Evolutionary conservation across 2,329 filamentous ascomycete genomes (phyloP).

Genomic region (Colletotrichum abscissum): DNA sequence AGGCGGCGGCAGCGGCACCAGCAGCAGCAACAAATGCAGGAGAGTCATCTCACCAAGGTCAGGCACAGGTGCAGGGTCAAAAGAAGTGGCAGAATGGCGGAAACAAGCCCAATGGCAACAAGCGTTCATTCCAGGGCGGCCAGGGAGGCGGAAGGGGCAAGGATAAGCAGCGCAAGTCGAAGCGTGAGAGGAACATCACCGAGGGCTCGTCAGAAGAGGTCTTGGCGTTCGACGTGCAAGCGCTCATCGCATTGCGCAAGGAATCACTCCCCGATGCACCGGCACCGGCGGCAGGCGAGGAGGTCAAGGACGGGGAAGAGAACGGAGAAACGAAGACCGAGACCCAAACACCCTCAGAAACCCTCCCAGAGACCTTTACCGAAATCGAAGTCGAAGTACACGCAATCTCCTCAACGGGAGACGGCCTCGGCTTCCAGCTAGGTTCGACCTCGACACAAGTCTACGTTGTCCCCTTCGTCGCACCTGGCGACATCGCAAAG

Average conservation of each 20-base stretch:
- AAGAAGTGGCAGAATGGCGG: constrained; percentile 24
- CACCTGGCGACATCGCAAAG: constrained; percentile 84
- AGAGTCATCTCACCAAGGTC: constrained; percentile 25
- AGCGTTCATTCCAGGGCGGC: constrained; percentile 34
- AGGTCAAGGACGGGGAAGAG: constrained; percentile 40
- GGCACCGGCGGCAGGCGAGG: constrained; percentile 39
- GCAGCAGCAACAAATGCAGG: background rate
- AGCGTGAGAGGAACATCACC: constrained; percentile 69
- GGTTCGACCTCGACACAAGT: constrained; percentile 71
- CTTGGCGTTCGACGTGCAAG: constrained; percentile 70
- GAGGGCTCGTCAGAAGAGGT: constrained; percentile 76
- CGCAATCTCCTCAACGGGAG: constrained; percentile 89
- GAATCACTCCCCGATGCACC: constrained; percentile 39
- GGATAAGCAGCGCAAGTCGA: constrained; percentile 61
- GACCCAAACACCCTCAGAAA: background rate
- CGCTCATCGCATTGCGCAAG: constrained; percentile 59
- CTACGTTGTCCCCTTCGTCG: constrained; percentile 88
- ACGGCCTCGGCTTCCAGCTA: constrained; percentile 82
- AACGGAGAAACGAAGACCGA: constrained; percentile 14
- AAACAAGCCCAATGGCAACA: constrained; percentile 31
- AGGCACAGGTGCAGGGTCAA: background rate
- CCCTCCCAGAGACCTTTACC: constrained; percentile 73
- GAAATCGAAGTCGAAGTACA: constrained; percentile 87
- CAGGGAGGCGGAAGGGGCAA: constrained; percentile 34
- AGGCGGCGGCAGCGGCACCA: background rate